Conservation (phyloP, 352 stramenopile genomes). For the Peronospora destructor region DNA sequence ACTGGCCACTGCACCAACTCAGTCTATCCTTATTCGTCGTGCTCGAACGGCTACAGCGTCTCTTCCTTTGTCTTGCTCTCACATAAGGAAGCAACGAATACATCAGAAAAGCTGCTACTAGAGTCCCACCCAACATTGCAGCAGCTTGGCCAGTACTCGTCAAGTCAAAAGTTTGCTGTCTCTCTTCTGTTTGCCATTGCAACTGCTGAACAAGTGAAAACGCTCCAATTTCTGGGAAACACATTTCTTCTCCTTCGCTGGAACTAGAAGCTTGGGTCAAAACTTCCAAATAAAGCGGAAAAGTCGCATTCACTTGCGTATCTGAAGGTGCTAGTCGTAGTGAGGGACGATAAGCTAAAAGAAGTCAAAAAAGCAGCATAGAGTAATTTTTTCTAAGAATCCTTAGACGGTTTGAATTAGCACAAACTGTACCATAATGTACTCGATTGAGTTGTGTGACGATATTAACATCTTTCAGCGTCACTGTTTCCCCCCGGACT, state of each 20-base stretch:
- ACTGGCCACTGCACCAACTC: conserved; percentile 3
- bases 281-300: conserved; percentile 19
- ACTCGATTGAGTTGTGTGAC: conserved; percentile 18
- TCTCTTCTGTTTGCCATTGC: conserved; percentile 8
- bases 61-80: conserved; percentile 12
- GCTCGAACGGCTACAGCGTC: conserved; percentile 12
- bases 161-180: conserved; percentile 3
- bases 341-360: conserved; percentile 19
- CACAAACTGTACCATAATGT: conserved; percentile 14
- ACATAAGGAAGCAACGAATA: conserved; percentile 26
- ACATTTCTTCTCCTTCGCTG: conserved; percentile 12
- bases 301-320: conserved; percentile 8
- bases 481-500: conserved; percentile 10
- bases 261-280: conserved; percentile 1
- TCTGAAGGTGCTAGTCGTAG: conserved; percentile 9
- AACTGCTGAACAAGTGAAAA: conserved; percentile 17
- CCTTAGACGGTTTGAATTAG: background rate
- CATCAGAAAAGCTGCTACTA: conserved; percentile 23
- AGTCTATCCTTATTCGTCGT: conserved; percentile 4
- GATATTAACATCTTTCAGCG: conserved; percentile 15
- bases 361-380: background rate
- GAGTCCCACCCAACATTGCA: conserved; percentile 23
- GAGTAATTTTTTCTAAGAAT: background rate
- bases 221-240: conserved; percentile 18
- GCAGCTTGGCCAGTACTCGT: conserved; percentile 18